phyloP scores from a whole-genome alignment of 2,329 filamentous ascomycete species.

The Bipolaris victoriae region DNA sequence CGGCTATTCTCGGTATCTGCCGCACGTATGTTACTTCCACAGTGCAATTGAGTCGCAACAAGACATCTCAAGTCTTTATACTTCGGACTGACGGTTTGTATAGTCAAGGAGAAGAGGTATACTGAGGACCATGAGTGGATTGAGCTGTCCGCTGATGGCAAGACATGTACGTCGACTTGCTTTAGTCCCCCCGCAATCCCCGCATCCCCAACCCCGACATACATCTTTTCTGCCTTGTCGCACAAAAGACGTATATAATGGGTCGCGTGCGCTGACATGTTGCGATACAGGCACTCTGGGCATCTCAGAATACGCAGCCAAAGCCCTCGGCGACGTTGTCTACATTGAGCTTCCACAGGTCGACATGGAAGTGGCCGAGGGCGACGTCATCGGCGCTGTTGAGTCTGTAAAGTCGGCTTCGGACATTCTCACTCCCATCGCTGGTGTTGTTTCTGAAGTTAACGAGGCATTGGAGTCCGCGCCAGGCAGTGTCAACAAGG shows the following conservation, averaged over 20 bases:
- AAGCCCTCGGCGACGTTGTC: constrained; percentile 93
- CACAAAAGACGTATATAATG: neutral
- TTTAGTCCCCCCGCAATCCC: constrained; percentile 7
- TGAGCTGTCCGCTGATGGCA: constrained; percentile 81
- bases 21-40: constrained; percentile 32
- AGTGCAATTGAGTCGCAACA: constrained; percentile 7
- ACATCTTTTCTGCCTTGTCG: neutral
- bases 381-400: constrained; percentile 89
- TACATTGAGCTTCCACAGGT: constrained; percentile 89
- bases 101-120: constrained; percentile 78
- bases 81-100: constrained; percentile 22
- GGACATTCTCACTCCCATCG: constrained; percentile 89
- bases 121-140: constrained; percentile 99
- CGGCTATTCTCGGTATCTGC: constrained; percentile 50
- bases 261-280: neutral
- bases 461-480: constrained; percentile 82
- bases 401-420: constrained; percentile 99
- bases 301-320: constrained; percentile 89
- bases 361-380: constrained; percentile 71
- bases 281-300: constrained; percentile 66
- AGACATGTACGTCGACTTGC: constrained; percentile 64
- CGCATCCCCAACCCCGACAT: constrained; percentile 1
- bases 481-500: constrained; percentile 85
- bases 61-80: neutral
- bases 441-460: constrained; percentile 74